Percentiles rank a stretch among this genome's conserved stretches.
Conservation (phyloP, 441 rosid genomes). For the Dalechampia spathulata region DNA sequence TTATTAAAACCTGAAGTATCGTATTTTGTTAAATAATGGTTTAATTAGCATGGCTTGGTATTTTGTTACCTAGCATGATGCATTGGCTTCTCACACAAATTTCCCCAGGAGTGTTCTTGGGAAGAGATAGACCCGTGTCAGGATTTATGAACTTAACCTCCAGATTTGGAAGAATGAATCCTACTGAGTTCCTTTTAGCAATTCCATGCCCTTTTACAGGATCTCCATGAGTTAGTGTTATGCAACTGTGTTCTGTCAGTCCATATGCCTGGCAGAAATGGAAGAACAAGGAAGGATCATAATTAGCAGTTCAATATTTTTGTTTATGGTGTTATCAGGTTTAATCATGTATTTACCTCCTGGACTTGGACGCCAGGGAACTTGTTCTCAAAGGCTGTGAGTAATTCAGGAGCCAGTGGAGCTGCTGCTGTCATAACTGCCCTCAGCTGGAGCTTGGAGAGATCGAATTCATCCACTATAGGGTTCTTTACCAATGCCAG, state of each 20-base stretch:
- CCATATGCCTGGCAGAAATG: conserved; percentile 64
- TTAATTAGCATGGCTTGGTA: no score
- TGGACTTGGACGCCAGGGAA: conserved; percentile 84
- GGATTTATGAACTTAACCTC: conserved; percentile 87
- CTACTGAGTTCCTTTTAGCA: conserved; percentile 81
- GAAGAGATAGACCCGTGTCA: conserved; percentile 56
- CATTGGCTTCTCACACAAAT: conserved; percentile 87
- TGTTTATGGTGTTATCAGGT: no score
- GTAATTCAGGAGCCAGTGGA: conserved; percentile 80
- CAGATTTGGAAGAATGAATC: conserved; percentile 77
- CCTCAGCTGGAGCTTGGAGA: conserved; percentile 58
- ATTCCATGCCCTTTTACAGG: conserved; percentile 37
- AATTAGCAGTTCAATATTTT: no score
- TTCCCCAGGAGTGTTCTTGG: conserved; percentile 67
- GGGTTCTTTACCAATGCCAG: conserved; percentile 75
- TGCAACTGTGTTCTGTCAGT: conserved; percentile 94
- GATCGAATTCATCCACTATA: conserved; percentile 73
- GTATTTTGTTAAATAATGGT: no score
- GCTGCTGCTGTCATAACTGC: conserved; percentile 91
- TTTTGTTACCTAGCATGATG: conserved; percentile 60
- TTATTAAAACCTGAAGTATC: no score
- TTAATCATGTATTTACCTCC: conserved; percentile 53
- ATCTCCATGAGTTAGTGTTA: conserved; percentile 75
- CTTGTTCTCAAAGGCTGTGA: conserved; percentile 58
- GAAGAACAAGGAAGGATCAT: neutral